A percentile compares a stretch with the other conserved stretches of the same genome.
phyloP scores from a whole-genome alignment of 2,329 filamentous ascomycete species.

The Fusarium dlaminii region DNA sequence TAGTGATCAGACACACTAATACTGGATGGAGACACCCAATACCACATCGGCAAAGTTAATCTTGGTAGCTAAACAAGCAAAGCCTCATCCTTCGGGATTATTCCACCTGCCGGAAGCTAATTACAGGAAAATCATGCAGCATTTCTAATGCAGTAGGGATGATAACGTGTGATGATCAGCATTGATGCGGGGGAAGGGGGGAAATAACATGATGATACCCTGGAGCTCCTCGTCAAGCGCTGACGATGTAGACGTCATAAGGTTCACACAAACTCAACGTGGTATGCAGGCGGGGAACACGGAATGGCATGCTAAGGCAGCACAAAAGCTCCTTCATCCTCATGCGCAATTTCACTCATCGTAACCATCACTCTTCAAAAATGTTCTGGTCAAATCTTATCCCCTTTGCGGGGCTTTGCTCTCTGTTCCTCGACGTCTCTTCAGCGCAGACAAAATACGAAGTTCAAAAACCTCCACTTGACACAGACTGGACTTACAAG shows the following conservation, averaged over 20 bases:
- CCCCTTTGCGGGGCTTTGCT: not conserved
- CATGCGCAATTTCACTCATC: not conserved
- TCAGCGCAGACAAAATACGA: constrained; percentile 45
- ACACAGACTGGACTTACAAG: constrained; percentile 62
- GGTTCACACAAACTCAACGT: not conserved
- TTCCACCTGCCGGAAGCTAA: not conserved
- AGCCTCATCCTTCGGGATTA: constrained; percentile 10
- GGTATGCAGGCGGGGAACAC: constrained; percentile 1
- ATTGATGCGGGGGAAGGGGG: not conserved
- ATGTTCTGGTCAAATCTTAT: constrained; percentile 10
- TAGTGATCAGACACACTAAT: not conserved
- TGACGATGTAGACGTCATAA: constrained; percentile 14
- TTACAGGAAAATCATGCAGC: not conserved
- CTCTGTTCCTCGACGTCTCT: not conserved
- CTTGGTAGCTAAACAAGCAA: not conserved
- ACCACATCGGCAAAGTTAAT: constrained; percentile 14
- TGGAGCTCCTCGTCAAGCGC: not conserved
- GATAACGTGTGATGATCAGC: constrained; percentile 10
- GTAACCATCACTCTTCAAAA: not conserved
- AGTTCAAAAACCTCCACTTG: constrained; percentile 53
- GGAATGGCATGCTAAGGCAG: not conserved
- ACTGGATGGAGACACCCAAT: not conserved
- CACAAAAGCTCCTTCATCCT: not conserved
- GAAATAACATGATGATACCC: not conserved
- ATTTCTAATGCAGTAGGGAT: not conserved